A percentile compares a stretch with the other conserved stretches of the same genome.
Conservation (phyloP, 2,329 filamentous ascomycete genomes). For the Aspergillus japonicus region DNA sequence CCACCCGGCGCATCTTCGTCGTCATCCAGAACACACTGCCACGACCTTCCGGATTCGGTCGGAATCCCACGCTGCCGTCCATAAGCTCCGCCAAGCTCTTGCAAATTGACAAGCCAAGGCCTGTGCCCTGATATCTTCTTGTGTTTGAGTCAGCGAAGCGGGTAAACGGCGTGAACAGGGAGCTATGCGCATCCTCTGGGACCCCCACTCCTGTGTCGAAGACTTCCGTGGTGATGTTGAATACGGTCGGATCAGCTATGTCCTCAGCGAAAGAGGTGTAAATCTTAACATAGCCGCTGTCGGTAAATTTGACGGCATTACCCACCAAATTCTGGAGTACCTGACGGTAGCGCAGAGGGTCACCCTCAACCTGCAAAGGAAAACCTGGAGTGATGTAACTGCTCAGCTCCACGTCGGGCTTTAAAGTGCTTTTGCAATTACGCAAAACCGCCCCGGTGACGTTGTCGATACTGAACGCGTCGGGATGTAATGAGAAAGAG, state of each 20-base stretch:
- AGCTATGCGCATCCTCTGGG: slow-evolving; percentile 43
- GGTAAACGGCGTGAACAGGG: slow-evolving; percentile 57
- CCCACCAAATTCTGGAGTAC: slow-evolving; percentile 62
- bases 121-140: slow-evolving; percentile 56
- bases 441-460: slow-evolving; percentile 51
- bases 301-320: slow-evolving; percentile 64
- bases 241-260: slow-evolving; percentile 40
- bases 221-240: slow-evolving; percentile 53
- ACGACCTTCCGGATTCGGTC: slow-evolving; percentile 44
- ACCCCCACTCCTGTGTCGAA: slow-evolving; percentile 58
- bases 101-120: slow-evolving; percentile 58
- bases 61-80: slow-evolving; percentile 53
- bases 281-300: slow-evolving; percentile 53
- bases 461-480: slow-evolving; percentile 50
- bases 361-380: slow-evolving; percentile 53
- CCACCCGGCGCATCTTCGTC: slow-evolving; percentile 42
- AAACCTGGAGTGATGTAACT: slow-evolving; percentile 48
- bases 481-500: slow-evolving; percentile 57
- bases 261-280: slow-evolving; percentile 43
- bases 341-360: slow-evolving; percentile 61
- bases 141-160: slow-evolving; percentile 56
- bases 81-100: slow-evolving; percentile 58
- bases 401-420: slow-evolving; percentile 49
- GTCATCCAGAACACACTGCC: slow-evolving; percentile 58
- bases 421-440: slow-evolving; percentile 49